phyloP scores from a whole-genome alignment of 495 filamentous ascomycete genomes.

The Podospora tetraspora region DNA sequence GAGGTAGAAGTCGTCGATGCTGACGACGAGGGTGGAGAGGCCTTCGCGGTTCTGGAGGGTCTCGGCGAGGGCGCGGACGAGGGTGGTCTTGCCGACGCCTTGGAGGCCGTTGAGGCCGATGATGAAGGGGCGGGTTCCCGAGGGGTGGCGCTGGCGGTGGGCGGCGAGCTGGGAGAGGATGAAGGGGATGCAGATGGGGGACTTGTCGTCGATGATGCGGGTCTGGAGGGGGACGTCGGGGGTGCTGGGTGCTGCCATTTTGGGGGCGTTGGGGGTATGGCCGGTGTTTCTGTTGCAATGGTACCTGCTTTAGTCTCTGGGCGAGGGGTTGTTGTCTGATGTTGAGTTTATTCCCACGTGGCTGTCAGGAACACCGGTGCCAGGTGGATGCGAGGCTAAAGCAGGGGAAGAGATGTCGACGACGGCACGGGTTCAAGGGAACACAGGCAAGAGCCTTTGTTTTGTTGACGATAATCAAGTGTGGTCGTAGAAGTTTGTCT shows the following conservation, averaged over 20 bases:
- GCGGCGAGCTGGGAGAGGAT: conserved; percentile 59
- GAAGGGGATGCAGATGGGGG: conserved; percentile 80
- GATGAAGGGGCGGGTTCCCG: conserved; percentile 45
- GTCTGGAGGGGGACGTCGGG: conserved; percentile 26
- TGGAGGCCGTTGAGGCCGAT: conserved; percentile 67
- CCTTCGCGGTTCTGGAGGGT: conserved; percentile 62
- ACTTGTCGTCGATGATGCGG: conserved; percentile 72
- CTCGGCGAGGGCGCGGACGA: conserved; percentile 64
- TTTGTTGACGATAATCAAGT: background rate
- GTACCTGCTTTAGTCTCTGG: background rate
- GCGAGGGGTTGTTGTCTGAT: background rate
- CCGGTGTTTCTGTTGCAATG: background rate
- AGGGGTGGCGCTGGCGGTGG: conserved; percentile 40
- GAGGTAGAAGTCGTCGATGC: conserved; percentile 90
- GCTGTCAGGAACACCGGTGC: background rate
- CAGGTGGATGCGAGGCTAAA: background rate
- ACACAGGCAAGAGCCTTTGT: background rate
- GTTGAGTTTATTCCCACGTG: background rate
- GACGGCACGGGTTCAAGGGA: too few relatives aligned
- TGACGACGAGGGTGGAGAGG: conserved; percentile 69
- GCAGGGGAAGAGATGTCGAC: background rate
- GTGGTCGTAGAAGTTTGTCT: background rate
- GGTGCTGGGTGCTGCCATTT: conserved; percentile 7
- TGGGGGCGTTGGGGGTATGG: background rate
- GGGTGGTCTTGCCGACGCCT: conserved; percentile 85